Base-by-base conservation (phyloP, 768 basidiomycete species). In the Termitomyces sp. region DNA sequence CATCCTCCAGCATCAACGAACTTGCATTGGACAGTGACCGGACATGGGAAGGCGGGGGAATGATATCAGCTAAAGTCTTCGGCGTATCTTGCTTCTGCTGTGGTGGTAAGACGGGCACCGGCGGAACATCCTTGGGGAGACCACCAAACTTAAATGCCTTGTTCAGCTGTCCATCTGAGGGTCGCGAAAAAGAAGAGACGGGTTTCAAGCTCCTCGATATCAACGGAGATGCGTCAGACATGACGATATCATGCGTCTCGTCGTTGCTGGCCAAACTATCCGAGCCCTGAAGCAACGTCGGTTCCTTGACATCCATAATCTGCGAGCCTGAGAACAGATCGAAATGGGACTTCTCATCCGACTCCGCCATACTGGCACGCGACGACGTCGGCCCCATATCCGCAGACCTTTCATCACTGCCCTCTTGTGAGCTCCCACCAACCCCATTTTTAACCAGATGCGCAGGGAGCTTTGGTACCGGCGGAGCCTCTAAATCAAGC, bases 111-210 rank as follows among this genome's bases (percentile, higher is more conserved):
- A 68, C 63, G 0, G 73, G 69, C 5, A 71, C 61, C 50, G 50
- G 51, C 37, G 66, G 60, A 20, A 60, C 62, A 2, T 53, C 37
- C 50, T 68, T 66, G 5, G 76, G 76, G 10, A 76, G 66, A 29
- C 89, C 89, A 31, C 91, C 90, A 62, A 92, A 93, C 68, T 81
- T 88, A 81, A 93, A 92, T 25, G 85, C 82, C 8, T 75, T 80
- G 63, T 92, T 86, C 49, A 92, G 80, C 63, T 86, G 79, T 0
- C 90, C 91, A 62, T 88, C 78, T 0, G 88, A 88, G 2, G 80
- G 79, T 20, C 74, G 79, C 29, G 81, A 79, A 56, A 77, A 73
- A 5, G 81, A 74, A 8, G 65, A 62, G 5, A 67, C 55, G 17
- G 70, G 65, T 49, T 68, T 69, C 31, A 71, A 55, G 56, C 54